Conservation (phyloP, 805 yeast genomes). For the Wickerhamiella occidentalis region DNA sequence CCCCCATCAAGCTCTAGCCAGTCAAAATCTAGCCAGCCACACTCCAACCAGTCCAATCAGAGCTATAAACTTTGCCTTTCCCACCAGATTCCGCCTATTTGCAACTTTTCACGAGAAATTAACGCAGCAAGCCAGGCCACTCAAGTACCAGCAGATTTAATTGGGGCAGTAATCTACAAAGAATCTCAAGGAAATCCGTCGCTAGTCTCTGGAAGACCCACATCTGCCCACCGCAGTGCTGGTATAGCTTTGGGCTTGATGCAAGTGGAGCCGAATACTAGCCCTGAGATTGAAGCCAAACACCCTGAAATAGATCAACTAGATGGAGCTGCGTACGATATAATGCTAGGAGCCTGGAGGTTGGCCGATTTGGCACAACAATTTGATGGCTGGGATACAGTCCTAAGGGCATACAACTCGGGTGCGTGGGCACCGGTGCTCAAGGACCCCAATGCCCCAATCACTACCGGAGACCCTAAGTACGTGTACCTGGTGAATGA, state of each 20-base stretch:
- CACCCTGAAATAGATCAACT: background rate
- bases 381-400: constrained; percentile 2
- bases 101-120: background rate
- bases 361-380: constrained; percentile 9
- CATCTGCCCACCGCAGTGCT: background rate
- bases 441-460: constrained; percentile 4
- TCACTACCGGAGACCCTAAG: constrained; percentile 5
- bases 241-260: constrained; percentile 6
- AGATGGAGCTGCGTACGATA: constrained; percentile 8
- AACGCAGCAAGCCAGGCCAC: background rate
- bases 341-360: constrained; percentile 3
- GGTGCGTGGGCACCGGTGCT: constrained; percentile 9
- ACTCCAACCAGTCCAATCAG: too few relatives aligned
- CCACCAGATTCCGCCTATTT: background rate
- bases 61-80: background rate
- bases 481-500: constrained; percentile 4
- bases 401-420: constrained; percentile 8
- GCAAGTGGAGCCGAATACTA: constrained; percentile 8
- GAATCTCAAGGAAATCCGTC: background rate
- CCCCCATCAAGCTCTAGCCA: too few relatives aligned
- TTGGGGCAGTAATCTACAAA: constrained; percentile 3
- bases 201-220: background rate
- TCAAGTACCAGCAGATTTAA: constrained; percentile 3
- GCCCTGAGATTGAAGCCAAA: constrained; percentile 4
- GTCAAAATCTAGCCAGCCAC: too few relatives aligned